phyloP scores from a whole-genome alignment of 2,329 filamentous ascomycete genomes.

The Aspergillus sp. region DNA sequence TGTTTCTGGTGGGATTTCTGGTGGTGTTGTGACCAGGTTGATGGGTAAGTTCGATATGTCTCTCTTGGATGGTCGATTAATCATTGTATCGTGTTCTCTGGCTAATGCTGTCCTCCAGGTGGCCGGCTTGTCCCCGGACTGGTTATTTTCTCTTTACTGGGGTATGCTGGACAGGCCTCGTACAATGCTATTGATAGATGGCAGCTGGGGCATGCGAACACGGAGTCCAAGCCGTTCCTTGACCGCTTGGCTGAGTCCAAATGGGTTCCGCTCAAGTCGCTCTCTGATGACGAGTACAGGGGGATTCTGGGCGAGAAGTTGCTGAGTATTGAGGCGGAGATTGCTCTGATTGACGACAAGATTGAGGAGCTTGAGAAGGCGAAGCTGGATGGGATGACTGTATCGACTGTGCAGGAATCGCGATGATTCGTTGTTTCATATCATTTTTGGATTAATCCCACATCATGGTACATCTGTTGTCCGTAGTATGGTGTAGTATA shows the following conservation, averaged over 20 bases:
- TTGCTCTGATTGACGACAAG: constrained; percentile 74
- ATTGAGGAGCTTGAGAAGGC: constrained; percentile 56
- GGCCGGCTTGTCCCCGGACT: constrained; percentile 59
- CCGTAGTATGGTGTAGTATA: no score
- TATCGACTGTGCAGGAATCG: background rate
- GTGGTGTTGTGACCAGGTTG: constrained; percentile 56
- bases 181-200: constrained; percentile 55
- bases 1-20: constrained; percentile 68
- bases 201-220: constrained; percentile 40
- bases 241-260: constrained; percentile 59
- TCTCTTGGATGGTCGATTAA: background rate
- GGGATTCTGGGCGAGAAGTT: constrained; percentile 70
- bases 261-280: constrained; percentile 69
- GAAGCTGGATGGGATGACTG: constrained; percentile 12
- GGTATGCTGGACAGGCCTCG: constrained; percentile 56
- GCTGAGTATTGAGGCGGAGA: constrained; percentile 70
- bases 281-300: constrained; percentile 73
- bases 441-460: background rate
- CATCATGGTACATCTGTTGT: no score
- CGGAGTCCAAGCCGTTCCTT: constrained; percentile 43
- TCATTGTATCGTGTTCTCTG: constrained; percentile 10
- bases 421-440: constrained; percentile 1
- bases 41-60: constrained; percentile 44
- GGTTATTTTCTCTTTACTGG: constrained; percentile 60
- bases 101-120: constrained; percentile 43